Evolutionary conservation across 441 rosid genomes (phyloP).

Genomic region (Geranium incanum): DNA sequence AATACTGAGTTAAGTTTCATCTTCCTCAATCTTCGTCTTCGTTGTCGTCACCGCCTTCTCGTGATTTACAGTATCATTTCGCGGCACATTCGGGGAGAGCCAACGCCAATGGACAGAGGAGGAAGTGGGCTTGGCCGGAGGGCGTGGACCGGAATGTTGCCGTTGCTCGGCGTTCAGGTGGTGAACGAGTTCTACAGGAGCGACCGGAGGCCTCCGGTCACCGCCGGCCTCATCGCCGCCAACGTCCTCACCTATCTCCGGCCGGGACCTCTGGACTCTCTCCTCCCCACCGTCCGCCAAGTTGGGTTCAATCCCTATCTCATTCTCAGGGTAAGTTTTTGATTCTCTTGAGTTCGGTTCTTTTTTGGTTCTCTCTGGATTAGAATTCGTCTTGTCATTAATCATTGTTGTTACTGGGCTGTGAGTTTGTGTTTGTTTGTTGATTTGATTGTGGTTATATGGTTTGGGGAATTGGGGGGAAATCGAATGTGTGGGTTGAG

Average conservation of each 20-base stretch:
- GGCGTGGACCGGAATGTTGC: slow-evolving; percentile 54
- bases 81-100: no score
- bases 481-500: no score
- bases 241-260: slow-evolving; percentile 64
- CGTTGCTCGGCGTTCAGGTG: slow-evolving; percentile 64
- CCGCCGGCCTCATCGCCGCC: slow-evolving; percentile 71
- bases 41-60: not conserved
- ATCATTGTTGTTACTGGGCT: not conserved
- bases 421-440: not conserved
- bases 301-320: slow-evolving; percentile 85
- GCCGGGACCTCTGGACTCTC: slow-evolving; percentile 47
- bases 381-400: not conserved
- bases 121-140: slow-evolving; percentile 23
- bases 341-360: no score
- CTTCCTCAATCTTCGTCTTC: slow-evolving; percentile 16
- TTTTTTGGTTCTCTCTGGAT: not conserved
- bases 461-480: not conserved
- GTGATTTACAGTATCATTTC: not conserved
- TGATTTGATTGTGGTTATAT: not conserved
- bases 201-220: slow-evolving; percentile 85
- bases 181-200: slow-evolving; percentile 60
- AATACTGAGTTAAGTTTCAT: not conserved
- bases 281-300: slow-evolving; percentile 56
- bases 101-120: slow-evolving; percentile 23
- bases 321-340: slow-evolving; percentile 53